Evolutionary conservation across 352 stramenopile species (phyloP).

Genomic region (Phytophthora sansomeana): DNA sequence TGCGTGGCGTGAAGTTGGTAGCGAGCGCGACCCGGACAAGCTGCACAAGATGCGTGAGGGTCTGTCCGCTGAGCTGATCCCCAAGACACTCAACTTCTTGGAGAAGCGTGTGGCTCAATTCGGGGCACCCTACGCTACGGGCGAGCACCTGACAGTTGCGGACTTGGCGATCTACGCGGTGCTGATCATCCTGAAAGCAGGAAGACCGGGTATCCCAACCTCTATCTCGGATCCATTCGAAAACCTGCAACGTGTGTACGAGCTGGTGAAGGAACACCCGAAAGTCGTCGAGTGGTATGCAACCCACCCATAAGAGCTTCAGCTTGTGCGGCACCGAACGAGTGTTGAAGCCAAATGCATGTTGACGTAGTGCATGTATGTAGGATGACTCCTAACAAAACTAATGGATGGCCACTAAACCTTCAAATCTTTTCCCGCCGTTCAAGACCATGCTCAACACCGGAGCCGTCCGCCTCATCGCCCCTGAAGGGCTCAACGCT

Average conservation of each 20-base stretch:
- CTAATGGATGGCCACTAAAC: neutral
- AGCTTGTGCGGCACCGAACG: too few species aligned
- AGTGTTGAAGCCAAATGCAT: neutral
- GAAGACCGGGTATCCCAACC: slow-evolving; percentile 29
- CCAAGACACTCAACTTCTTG: slow-evolving; percentile 40
- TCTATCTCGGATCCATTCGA: slow-evolving; percentile 40
- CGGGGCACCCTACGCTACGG: slow-evolving; percentile 31
- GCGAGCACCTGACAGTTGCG: slow-evolving; percentile 42
- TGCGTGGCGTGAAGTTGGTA: slow-evolving; percentile 9
- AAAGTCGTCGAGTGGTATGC: slow-evolving; percentile 48
- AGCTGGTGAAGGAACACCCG: slow-evolving; percentile 38
- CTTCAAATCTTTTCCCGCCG: neutral
- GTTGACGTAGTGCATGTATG: neutral
- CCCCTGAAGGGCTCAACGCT: slow-evolving; percentile 28
- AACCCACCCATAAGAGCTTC: slow-evolving; percentile 6
- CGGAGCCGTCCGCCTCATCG: slow-evolving; percentile 11
- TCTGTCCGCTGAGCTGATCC: slow-evolving; percentile 38
- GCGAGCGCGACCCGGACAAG: slow-evolving; percentile 34
- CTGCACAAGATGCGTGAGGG: slow-evolving; percentile 45
- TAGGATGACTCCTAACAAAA: neutral
- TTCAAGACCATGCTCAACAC: slow-evolving; percentile 12
- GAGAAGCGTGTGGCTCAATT: slow-evolving; percentile 47
- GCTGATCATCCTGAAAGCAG: slow-evolving; percentile 36
- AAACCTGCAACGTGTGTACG: slow-evolving; percentile 34
- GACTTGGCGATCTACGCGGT: slow-evolving; percentile 54